Evolutionary conservation across 2,329 filamentous ascomycete species (phyloP).

Genomic region (Teratosphaeria pseudoeucalypti): DNA sequence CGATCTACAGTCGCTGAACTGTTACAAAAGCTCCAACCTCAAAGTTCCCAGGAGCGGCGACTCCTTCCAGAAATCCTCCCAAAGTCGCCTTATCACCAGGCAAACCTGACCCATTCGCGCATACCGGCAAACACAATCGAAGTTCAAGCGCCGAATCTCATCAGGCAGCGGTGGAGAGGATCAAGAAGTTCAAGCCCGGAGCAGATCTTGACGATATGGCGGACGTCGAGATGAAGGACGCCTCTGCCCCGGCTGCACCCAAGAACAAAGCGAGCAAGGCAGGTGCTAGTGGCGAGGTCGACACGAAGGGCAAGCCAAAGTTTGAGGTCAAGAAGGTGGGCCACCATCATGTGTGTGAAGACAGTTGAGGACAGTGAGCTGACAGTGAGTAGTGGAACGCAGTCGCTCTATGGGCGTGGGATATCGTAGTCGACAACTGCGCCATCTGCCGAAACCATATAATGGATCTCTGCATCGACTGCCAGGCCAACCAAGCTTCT

Average conservation of each 20-base stretch:
- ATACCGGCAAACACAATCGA: background rate
- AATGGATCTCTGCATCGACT: slow-evolving; percentile 99
- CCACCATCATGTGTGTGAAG: background rate
- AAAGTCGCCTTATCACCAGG: background rate
- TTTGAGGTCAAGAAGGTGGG: slow-evolving; percentile 98
- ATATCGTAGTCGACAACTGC: slow-evolving; percentile 98
- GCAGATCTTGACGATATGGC: slow-evolving; percentile 52
- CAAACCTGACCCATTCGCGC: background rate
- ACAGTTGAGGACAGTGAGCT: background rate
- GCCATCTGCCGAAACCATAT: slow-evolving; percentile 99
- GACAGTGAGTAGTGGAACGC: slow-evolving; percentile 76
- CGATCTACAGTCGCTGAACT: background rate
- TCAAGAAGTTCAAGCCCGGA: background rate
- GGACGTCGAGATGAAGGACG: slow-evolving; percentile 95
- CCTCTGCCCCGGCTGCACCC: slow-evolving; percentile 40
- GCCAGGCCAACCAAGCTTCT: slow-evolving; percentile 95
- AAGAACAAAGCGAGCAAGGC: slow-evolving; percentile 43
- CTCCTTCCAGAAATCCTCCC: background rate
- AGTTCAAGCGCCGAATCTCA: background rate
- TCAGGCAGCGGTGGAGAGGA: background rate
- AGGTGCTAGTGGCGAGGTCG: slow-evolving; percentile 39
- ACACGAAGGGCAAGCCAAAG: slow-evolving; percentile 69
- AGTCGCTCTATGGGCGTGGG: slow-evolving; percentile 97
- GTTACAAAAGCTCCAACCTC: background rate
- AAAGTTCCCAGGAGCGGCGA: background rate